These are phyloP conservation scores for Linanthus parryae DNA, from an alignment of 148 eudicot species.

Conservation along the genomic window DNA sequence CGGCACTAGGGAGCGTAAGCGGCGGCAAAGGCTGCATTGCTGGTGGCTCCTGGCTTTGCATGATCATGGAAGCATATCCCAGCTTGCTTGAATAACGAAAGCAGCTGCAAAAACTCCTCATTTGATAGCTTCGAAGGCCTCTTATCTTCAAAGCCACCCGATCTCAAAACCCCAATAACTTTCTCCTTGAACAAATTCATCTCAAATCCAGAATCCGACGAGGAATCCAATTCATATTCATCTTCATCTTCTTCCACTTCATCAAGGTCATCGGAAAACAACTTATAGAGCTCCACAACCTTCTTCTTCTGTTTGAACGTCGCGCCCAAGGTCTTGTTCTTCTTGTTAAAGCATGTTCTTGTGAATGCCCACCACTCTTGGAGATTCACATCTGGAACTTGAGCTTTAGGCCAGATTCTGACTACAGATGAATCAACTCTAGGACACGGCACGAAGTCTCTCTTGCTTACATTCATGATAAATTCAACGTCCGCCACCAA, in stretches of 20 bases:
- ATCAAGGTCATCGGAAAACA: slow-evolving; percentile 29
- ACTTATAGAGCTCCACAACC: slow-evolving; percentile 57
- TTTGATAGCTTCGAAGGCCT: slow-evolving; percentile 85
- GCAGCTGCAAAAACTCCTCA: slow-evolving; percentile 55
- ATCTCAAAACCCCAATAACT: slow-evolving; percentile 45
- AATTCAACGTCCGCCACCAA: slow-evolving; percentile 76
- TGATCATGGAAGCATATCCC: slow-evolving; percentile 56
- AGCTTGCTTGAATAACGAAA: slow-evolving; percentile 59
- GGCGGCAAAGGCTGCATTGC: slow-evolving; percentile 23
- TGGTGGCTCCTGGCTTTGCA: slow-evolving; percentile 16
- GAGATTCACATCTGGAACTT: slow-evolving; percentile 57
- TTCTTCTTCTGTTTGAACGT: slow-evolving; percentile 87
- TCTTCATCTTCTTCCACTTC: slow-evolving; percentile 25
- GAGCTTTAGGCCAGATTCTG: slow-evolving; percentile 50
- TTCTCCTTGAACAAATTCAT: slow-evolving; percentile 48
- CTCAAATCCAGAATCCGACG: slow-evolving; percentile 13
- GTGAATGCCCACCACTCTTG: slow-evolving; percentile 94
- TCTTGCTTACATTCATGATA: slow-evolving; percentile 85
- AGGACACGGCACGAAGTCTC: slow-evolving; percentile 76
- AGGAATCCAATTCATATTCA: slow-evolving; percentile 15
- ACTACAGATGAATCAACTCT: slow-evolving; percentile 92
- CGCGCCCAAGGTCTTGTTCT: slow-evolving; percentile 93
- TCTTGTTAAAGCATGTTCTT: slow-evolving; percentile 72
- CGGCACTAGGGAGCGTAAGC: slow-evolving; percentile 11
- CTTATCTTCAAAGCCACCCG: slow-evolving; percentile 71